Evolutionary conservation across 495 filamentous ascomycete genomes (phyloP), one percentile per base, ranked within the genome.

Genomic region (Thozetella sp.): DNA sequence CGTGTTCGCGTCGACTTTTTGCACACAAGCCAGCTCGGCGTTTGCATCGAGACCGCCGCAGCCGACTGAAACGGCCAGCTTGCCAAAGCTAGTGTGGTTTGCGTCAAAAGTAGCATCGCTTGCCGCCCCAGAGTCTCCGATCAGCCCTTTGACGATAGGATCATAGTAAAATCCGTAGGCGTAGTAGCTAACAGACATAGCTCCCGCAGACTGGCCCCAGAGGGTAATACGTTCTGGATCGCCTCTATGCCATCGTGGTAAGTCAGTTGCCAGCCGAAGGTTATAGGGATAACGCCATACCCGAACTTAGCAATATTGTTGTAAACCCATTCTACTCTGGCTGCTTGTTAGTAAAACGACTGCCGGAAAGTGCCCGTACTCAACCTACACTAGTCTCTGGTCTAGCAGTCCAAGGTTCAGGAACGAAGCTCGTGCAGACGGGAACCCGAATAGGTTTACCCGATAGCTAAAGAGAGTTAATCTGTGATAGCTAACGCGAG

Each of bases 231-330:
- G 71, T 0, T 65, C 30, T 4, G 81, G 71, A 61, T 87, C 61
- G 11, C 61, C 61, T 13, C 61, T 63, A 25, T 27, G 73, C 25
- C 19, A 25, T 9, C 30, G 0, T 19, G 40, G 25, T 22, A 2
- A 24, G 2, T 15, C 1, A 1, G 6, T 37, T 17, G 30, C 30
- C 6, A 17, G 30, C 30, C 25, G 51, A 22, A 53, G 15, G 51
- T 4, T 12, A 53, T 22, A 37, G 30, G 9, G 51, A 24, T 57
- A 1, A 67, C 64, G 55, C 77, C 75, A 20, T 74, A 79, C 51
- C 84, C 85, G 63, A 88, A 88, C 6, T 62, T 77, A 60, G 68
- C 72, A 52, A 86, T 81, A 63, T 87, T 86, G 20, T 75, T 69
- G 9, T 74, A 69, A 0, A 84, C 68, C 73, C 79, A 83, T 24